Base-by-base conservation (phyloP, 225 moss, liverwort and hornwort species). In the Sphagnum tenellum region DNA sequence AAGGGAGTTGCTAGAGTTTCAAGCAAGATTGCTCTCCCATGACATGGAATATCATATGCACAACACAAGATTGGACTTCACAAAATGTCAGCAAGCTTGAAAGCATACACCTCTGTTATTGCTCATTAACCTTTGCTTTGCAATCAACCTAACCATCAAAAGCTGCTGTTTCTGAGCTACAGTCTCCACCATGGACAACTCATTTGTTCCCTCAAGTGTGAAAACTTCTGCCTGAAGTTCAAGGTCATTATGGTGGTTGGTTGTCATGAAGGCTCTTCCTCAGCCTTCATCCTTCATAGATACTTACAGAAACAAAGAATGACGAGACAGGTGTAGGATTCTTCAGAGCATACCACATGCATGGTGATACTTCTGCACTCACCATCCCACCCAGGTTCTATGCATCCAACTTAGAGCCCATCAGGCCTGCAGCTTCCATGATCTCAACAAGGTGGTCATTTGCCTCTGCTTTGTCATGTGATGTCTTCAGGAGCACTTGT, bases 381-480 rank as follows among this genome's bases (percentile, higher is more conserved):
- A 10, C 45, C 3, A 9, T 9, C 47, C 64, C 48, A 44, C 46
- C 66, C 4, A 70, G 57, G 44, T 71, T 68, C 54, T 72, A 69
- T 12, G 51, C 72, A 48, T 11, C 66, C 84, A 57, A 79, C 77
- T 61, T 61, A 51, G 68, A 61, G 45, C 52, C 12, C 5, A 50
- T 78, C 60, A 82, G 65, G 55, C 96, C 96, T 58, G 90, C 85
- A 13, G 92, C 90, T 10, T 79, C 79, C 75, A 90, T 78, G 3
- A 98, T 98, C 72, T 93, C 92, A 62, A 81, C 84, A 60, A 98
- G 72, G 57, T 92, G 83, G 9, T 80, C 11, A 68, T 68, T 78
- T 50, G 96, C 96, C 68, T 98, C 96, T 12, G 72, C 80, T 56
- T 85, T 85, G 61, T 87, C 85, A 51, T 62, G 67, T 2, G 92